Percentiles rank a stretch among this genome's conserved stretches.
phyloP scores from a whole-genome alignment of 352 stramenopile genomes.

The Phytophthora rubi region DNA sequence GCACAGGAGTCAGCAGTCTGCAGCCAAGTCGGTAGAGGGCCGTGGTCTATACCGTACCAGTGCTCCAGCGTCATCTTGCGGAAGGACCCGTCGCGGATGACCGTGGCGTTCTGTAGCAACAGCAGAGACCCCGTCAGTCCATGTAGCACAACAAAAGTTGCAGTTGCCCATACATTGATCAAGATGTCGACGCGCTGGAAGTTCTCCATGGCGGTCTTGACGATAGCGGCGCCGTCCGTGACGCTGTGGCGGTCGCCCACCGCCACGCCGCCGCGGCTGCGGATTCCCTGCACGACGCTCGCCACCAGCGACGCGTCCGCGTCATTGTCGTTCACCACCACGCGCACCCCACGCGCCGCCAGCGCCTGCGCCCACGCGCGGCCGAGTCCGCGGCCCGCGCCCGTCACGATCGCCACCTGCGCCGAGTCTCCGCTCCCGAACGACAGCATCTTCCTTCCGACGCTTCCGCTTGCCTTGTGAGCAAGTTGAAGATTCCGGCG shows the following conservation, averaged over 20 bases:
- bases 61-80: constrained; percentile 71
- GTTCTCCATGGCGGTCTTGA: constrained; percentile 48
- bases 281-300: constrained; percentile 48
- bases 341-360: constrained; percentile 49
- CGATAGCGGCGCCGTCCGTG: constrained; percentile 52
- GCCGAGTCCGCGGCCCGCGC: constrained; percentile 55
- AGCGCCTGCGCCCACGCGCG: constrained; percentile 60
- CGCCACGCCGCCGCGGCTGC: constrained; percentile 45
- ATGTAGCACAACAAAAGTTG: constrained; percentile 6
- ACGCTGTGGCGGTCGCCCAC: constrained; percentile 61
- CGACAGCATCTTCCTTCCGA: constrained; percentile 33
- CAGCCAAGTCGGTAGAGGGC: background rate
- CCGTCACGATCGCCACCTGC: constrained; percentile 73
- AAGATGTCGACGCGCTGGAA: constrained; percentile 75
- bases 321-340: constrained; percentile 79
- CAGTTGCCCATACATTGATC: constrained; percentile 60
- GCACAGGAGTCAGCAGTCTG: background rate
- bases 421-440: constrained; percentile 54
- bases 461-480: constrained; percentile 4
- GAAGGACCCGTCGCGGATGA: constrained; percentile 79
- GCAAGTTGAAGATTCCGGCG: constrained; percentile 39
- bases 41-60: constrained; percentile 39
- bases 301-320: constrained; percentile 52
- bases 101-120: constrained; percentile 65
- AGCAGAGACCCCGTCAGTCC: background rate